These are phyloP conservation scores for Cladosporium sphaerospermum DNA, from an alignment of 2,329 filamentous ascomycete species.

Conservation along the genomic window DNA sequence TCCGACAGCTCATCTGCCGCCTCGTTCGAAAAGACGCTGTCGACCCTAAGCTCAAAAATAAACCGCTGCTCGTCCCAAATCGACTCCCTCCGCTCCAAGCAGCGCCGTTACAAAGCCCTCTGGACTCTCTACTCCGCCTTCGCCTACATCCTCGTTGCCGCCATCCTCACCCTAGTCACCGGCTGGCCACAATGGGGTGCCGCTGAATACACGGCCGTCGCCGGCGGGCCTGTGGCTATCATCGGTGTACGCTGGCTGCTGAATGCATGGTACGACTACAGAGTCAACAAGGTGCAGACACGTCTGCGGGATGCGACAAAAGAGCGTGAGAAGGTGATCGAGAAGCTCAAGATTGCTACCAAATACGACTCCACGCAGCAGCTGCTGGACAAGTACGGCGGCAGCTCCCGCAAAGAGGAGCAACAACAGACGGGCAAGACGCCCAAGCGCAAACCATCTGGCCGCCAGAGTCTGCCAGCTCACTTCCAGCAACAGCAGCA, in stretches of 20 bases:
- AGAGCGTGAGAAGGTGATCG: conserved; percentile 80
- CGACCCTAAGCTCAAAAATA: conserved; percentile 76
- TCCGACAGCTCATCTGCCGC: conserved; percentile 75
- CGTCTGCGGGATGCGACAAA: conserved; percentile 69
- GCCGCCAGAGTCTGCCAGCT: conserved; percentile 12
- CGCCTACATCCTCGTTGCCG: conserved; percentile 78
- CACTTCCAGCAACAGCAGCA: conserved; percentile 13
- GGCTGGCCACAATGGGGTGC: conserved; percentile 73
- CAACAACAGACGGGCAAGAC: conserved; percentile 19
- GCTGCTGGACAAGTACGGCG: conserved; percentile 89
- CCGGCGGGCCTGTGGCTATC: conserved; percentile 68
- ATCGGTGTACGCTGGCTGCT: conserved; percentile 64
- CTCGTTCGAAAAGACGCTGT: conserved; percentile 87
- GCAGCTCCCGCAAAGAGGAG: conserved; percentile 41
- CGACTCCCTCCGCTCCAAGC: conserved; percentile 63
- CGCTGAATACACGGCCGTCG: conserved; percentile 70
- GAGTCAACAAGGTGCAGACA: conserved; percentile 62
- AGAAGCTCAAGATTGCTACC: conserved; percentile 89
- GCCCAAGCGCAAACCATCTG: conserved; percentile 24
- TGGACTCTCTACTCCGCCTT: conserved; percentile 88
- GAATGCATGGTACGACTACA: conserved; percentile 71
- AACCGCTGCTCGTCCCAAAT: conserved; percentile 65
- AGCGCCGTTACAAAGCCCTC: conserved; percentile 73
- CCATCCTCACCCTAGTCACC: conserved; percentile 77
- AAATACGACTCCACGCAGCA: conserved; percentile 94